phyloP scores from a whole-genome alignment of 371 early-diverging fungal genomes.

The Catenaria anguillulae region DNA sequence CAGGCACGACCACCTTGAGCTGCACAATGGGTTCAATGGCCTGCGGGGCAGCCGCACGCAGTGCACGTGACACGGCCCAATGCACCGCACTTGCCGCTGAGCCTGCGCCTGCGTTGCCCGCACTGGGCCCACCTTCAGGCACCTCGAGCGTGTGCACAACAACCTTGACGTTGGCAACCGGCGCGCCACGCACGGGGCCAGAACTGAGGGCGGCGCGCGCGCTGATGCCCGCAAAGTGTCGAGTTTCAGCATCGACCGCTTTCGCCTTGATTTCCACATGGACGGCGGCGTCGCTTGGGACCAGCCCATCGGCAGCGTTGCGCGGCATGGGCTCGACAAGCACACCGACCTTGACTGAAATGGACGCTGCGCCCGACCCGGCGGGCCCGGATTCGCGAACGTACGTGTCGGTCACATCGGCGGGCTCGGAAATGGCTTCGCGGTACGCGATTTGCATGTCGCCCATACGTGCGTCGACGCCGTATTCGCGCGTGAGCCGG shows the following conservation, averaged over 20 bases:
- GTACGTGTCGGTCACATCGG: conserved; percentile 3
- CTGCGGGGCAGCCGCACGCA: not conserved
- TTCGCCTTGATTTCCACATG: not conserved
- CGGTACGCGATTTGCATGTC: conserved; percentile 75
- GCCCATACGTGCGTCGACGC: conserved; percentile 67
- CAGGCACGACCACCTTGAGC: conserved; percentile 52
- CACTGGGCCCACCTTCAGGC: too few species aligned
- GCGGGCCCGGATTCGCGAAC: not conserved
- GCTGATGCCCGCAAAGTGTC: not conserved
- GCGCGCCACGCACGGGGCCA: not conserved
- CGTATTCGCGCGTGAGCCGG: conserved; percentile 58
- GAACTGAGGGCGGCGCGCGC: not conserved
- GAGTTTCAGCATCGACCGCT: not conserved
- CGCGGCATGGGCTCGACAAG: not conserved
- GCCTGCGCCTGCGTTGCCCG: not conserved
- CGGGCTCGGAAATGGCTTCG: conserved; percentile 45
- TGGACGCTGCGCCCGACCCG: conserved; percentile 11
- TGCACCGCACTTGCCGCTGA: not conserved
- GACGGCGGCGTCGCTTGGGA: not conserved
- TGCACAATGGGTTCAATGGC: conserved; percentile 76
- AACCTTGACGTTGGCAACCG: not conserved
- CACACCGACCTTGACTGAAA: conserved; percentile 13
- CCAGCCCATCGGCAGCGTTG: not conserved
- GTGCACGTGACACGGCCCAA: not conserved
- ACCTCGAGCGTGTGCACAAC: not conserved